These are phyloP conservation scores for Globisporangium abappressorium DNA, from an alignment of 352 stramenopile genomes.

Conservation along the genomic window DNA sequence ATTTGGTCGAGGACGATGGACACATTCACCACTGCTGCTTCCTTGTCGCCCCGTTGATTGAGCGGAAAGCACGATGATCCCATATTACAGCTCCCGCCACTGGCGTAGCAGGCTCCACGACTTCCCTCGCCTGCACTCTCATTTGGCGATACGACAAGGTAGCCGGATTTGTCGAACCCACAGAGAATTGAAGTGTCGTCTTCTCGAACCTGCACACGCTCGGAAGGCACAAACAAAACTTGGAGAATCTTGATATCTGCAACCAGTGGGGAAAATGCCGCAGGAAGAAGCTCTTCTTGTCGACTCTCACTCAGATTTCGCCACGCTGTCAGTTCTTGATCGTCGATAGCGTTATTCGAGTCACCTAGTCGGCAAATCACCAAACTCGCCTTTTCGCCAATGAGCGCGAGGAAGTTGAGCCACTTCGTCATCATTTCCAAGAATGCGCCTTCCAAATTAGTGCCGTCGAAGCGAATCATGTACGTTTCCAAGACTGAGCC, in stretches of 20 bases:
- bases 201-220: slow-evolving; percentile 44
- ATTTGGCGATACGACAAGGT: slow-evolving; percentile 37
- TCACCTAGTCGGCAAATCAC: slow-evolving; percentile 39
- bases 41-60: slow-evolving; percentile 16
- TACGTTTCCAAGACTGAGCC: slow-evolving; percentile 60
- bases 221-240: slow-evolving; percentile 28
- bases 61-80: slow-evolving; percentile 4
- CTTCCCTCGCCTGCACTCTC: slow-evolving; percentile 30
- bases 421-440: slow-evolving; percentile 45
- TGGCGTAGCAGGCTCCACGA: slow-evolving; percentile 27
- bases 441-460: slow-evolving; percentile 31
- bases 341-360: slow-evolving; percentile 19
- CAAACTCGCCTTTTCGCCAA: slow-evolving; percentile 45
- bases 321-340: slow-evolving; percentile 41
- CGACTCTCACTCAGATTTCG: slow-evolving; percentile 31
- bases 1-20: slow-evolving; percentile 25
- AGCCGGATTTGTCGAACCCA: slow-evolving; percentile 29
- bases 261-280: slow-evolving; percentile 32
- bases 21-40: slow-evolving; percentile 36
- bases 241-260: slow-evolving; percentile 38
- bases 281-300: slow-evolving; percentile 30
- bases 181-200: slow-evolving; percentile 33
- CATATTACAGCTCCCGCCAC: slow-evolving; percentile 29
- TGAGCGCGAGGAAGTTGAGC: slow-evolving; percentile 55
- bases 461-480: slow-evolving; percentile 32